Percentiles rank a stretch among this genome's conserved stretches.
These are phyloP conservation scores for Penicillium pulvis DNA, from an alignment of 495 filamentous ascomycete species.

Conservation along the genomic window DNA sequence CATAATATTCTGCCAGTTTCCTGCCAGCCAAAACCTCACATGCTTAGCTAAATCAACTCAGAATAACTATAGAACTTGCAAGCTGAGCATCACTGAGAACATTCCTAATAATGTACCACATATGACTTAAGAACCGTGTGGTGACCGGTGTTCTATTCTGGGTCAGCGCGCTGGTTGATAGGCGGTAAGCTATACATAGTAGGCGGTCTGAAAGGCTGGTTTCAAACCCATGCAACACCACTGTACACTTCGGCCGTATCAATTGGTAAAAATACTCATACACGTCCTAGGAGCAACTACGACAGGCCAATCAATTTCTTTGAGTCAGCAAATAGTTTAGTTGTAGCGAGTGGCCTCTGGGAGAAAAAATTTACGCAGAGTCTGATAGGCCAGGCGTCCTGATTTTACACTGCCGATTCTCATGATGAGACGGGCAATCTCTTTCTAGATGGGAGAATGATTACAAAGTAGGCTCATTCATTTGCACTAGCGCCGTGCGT, in stretches of 20 bases:
- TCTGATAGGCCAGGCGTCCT: neutral
- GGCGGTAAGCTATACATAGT: too few relatives aligned
- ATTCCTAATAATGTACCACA: too few relatives aligned
- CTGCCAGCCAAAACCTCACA: too few relatives aligned
- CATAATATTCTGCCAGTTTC: too few relatives aligned
- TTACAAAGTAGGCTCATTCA: neutral
- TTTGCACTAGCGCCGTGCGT: neutral
- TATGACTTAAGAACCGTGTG: too few relatives aligned
- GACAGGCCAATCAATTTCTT: conserved; percentile 3
- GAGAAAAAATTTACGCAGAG: neutral
- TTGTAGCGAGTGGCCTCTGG: conserved; percentile 2
- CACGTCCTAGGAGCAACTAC: conserved; percentile 2
- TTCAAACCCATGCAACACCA: too few relatives aligned
- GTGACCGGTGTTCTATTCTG: too few relatives aligned
- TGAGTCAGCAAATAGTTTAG: conserved; percentile 2
- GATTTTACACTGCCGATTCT: neutral
- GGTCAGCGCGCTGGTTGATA: too few relatives aligned
- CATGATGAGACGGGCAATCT: neutral
- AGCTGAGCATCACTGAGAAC: too few relatives aligned
- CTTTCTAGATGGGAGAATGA: conserved; percentile 4
- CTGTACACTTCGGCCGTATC: conserved; percentile 5
- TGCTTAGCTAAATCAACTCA: too few relatives aligned
- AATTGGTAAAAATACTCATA: conserved; percentile 4
- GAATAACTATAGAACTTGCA: too few relatives aligned
- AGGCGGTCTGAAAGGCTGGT: too few relatives aligned